Evolutionary conservation across 2,329 filamentous ascomycete species (phyloP).

Genomic region (Pyricularia grisea): DNA sequence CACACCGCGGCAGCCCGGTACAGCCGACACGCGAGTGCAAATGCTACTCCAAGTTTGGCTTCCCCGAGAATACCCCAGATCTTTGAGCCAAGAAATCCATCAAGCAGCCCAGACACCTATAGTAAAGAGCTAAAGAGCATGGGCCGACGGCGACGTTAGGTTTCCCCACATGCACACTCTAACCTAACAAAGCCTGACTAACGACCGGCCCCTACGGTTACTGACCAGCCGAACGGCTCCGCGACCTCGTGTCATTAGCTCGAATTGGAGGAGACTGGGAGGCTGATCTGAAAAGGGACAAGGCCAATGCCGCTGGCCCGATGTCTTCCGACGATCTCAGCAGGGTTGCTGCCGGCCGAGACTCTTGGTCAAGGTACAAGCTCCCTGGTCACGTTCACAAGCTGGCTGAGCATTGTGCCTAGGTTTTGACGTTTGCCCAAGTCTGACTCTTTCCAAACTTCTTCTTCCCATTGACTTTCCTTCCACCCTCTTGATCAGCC

Average conservation of each 20-base stretch:
- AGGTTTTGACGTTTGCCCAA: neutral
- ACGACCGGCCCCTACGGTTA: neutral
- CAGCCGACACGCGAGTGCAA: neutral
- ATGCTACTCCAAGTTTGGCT: neutral
- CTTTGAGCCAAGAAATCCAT: neutral
- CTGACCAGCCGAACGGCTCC: neutral
- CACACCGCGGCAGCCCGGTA: neutral
- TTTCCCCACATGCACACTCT: neutral
- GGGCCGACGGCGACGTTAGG: neutral
- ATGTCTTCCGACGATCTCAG: conserved; percentile 15
- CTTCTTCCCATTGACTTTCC: conserved; percentile 12
- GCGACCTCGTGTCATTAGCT: neutral
- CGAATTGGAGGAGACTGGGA: neutral
- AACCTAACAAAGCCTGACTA: neutral
- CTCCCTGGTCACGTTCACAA: conserved; percentile 5
- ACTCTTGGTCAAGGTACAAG: conserved; percentile 3
- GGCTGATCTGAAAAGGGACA: neutral
- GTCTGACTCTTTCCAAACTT: conserved; percentile 3
- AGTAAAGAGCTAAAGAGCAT: neutral
- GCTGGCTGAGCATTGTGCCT: neutral
- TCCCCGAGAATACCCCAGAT: neutral
- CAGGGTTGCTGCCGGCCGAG: conserved; percentile 3
- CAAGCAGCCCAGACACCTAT: too few species aligned
- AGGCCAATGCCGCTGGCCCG: conserved; percentile 17
- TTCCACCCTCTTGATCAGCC: conserved; percentile 8